Conservation (phyloP, 108 stramenopile species). For the Epithemia pelagica region DNA sequence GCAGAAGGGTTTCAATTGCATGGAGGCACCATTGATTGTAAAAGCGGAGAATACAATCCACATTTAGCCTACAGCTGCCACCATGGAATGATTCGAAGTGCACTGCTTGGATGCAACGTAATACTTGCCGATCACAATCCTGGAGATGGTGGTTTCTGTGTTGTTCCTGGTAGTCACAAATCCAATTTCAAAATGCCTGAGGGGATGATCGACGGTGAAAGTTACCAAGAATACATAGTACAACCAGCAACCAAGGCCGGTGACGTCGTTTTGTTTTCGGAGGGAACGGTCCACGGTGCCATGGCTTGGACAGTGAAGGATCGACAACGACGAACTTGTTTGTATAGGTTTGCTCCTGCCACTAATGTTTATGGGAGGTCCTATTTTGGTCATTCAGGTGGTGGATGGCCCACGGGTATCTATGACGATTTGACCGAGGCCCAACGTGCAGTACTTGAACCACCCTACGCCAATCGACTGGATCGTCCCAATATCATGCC, state of each 20-base stretch:
- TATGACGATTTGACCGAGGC: conserved; percentile 75
- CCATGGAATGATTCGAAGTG: conserved; percentile 56
- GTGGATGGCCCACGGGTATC: conserved; percentile 69
- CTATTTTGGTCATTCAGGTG: conserved; percentile 75
- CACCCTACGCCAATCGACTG: conserved; percentile 84
- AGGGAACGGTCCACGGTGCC: conserved; percentile 91
- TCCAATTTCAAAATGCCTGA: conserved; percentile 81
- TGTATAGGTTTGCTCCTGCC: conserved; percentile 83
- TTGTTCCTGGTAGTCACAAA: conserved; percentile 89
- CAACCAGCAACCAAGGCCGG: conserved; percentile 90
- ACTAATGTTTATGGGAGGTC: conserved; percentile 79
- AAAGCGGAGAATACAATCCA: conserved; percentile 75
- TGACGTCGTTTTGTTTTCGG: conserved; percentile 85
- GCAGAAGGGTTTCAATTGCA: conserved; percentile 89
- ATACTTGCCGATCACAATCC: conserved; percentile 79
- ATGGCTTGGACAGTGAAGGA: conserved; percentile 62
- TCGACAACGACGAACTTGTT: conserved; percentile 61
- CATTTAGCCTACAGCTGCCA: conserved; percentile 78
- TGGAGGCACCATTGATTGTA: conserved; percentile 84
- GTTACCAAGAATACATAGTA: conserved; percentile 60
- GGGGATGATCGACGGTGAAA: conserved; percentile 82
- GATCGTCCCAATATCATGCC: conserved; percentile 69
- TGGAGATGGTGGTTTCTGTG: conserved; percentile 87
- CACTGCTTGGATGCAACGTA: conserved; percentile 75
- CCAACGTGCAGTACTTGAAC: conserved; percentile 80